Evolutionary conservation across 2,329 filamentous ascomycete genomes (phyloP), one percentile per base, ranked within the genome.

Genomic region (Colletotrichum musae): DNA sequence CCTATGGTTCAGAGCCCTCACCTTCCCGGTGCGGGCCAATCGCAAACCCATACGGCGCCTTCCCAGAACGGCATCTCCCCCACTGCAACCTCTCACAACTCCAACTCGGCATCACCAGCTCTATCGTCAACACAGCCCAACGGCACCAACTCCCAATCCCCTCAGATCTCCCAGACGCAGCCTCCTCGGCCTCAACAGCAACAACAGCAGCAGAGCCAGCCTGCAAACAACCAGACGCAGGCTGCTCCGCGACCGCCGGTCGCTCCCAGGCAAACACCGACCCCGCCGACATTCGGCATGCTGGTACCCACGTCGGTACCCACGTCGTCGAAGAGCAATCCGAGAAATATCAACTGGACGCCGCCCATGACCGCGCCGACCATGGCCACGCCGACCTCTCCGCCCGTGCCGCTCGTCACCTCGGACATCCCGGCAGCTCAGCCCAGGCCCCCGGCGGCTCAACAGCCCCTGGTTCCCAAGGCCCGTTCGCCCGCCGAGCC

Each of bases 21-120:
- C 24, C 10, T 53, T 9, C 24, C 45, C 12, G 9, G 41, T 28
- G 6, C 41, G 16, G 41, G 41, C 32, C 32, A 36, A 7, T 10
- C 7, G 32, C 32, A 36, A 12, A 36, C 32, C 32, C 32, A 36
- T 36, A 26, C 9, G 16, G 32, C 5, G 32, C 32, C 32, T 36
- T 36, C 32, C 32, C 32, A 36, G 32, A 36, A 36, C 32, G 32
- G 32, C 32, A 36, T 10, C 3, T 10, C 32, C 32, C 10, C 32
- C 32, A 10, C 7, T 36, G 32, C 32, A 12, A 36, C 32, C 32
- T 36, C 32, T 24, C 21, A 24, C 7, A 36, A 2, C 32, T 36
- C 32, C 32, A 58, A 24, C 39, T 41, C 41, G n/a, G 56, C 43
- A 24, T 58, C 56, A 47, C 16, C 26, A 45, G n/a, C 56, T 45